A percentile compares a stretch with the other conserved stretches of the same genome.
Conservation (phyloP, 2,329 filamentous ascomycete genomes). For the Ramichloridium luteum region DNA sequence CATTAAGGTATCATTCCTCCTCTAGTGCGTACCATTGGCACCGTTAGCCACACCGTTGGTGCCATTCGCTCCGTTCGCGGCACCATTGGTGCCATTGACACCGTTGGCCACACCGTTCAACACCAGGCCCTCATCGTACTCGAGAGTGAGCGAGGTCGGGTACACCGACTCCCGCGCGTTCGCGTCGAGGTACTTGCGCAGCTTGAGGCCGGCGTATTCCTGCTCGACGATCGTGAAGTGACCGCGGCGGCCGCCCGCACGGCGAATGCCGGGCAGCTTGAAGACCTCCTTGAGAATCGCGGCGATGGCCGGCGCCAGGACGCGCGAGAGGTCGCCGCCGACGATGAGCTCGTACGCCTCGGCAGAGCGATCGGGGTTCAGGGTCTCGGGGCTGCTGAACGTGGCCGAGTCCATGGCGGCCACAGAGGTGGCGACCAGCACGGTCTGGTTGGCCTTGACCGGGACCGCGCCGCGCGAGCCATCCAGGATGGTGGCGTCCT, state of each 20-base stretch:
- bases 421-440: constrained; percentile 34
- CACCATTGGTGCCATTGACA: not conserved
- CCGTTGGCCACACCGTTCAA: not conserved
- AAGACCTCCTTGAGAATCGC: constrained; percentile 35
- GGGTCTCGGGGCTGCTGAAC: constrained; percentile 30
- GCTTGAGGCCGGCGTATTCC: constrained; percentile 36
- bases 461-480: constrained; percentile 36
- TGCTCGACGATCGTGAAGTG: constrained; percentile 34
- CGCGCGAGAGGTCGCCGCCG: constrained; percentile 28
- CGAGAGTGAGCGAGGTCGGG: constrained; percentile 31
- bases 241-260: constrained; percentile 27
- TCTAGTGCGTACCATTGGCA: no score
- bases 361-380: constrained; percentile 33
- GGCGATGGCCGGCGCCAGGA: constrained; percentile 30
- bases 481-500: constrained; percentile 32
- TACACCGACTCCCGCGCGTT: constrained; percentile 37
- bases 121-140: constrained; percentile 27
- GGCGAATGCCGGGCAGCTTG: constrained; percentile 32
- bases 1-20: no score
- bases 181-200: constrained; percentile 38
- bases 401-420: constrained; percentile 30
- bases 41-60: not conserved
- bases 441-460: constrained; percentile 33
- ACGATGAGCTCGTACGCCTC: constrained; percentile 28
- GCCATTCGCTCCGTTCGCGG: not conserved